phyloP scores from a whole-genome alignment of 805 yeast genomes.

The Saccharomyces eubayanus region DNA sequence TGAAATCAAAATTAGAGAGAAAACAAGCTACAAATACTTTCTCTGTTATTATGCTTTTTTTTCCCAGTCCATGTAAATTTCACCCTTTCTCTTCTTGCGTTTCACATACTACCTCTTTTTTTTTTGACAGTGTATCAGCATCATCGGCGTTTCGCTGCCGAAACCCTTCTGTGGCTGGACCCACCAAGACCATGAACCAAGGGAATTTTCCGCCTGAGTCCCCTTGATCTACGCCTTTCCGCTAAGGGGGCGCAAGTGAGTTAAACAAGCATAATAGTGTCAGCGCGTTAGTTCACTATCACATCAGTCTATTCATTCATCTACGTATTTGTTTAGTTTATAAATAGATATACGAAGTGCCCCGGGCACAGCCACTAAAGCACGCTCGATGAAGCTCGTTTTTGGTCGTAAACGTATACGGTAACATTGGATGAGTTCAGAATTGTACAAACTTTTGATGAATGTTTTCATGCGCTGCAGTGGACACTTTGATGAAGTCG shows the following conservation, averaged over 20 bases:
- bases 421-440: slow-evolving; percentile 4
- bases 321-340: background rate
- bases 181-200: background rate
- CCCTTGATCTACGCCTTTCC: background rate
- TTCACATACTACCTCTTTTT: background rate
- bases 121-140: background rate
- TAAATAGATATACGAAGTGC: background rate
- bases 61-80: background rate
- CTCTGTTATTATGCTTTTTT: background rate
- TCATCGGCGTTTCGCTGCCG: background rate
- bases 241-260: background rate
- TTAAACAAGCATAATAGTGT: background rate
- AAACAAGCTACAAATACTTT: background rate
- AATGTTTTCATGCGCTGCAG: slow-evolving; percentile 21
- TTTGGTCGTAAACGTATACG: background rate
- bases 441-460: slow-evolving; percentile 31
- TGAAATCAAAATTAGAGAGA: background rate
- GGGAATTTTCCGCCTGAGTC: background rate
- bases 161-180: background rate
- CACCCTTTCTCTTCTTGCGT: background rate
- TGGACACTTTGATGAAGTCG: slow-evolving; percentile 23
- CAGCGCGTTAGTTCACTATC: background rate
- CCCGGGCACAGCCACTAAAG: background rate
- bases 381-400: background rate
- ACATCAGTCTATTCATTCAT: background rate